Conservation (phyloP, 805 yeast species). For the Groenewaldozyma salmanticensis region DNA sequence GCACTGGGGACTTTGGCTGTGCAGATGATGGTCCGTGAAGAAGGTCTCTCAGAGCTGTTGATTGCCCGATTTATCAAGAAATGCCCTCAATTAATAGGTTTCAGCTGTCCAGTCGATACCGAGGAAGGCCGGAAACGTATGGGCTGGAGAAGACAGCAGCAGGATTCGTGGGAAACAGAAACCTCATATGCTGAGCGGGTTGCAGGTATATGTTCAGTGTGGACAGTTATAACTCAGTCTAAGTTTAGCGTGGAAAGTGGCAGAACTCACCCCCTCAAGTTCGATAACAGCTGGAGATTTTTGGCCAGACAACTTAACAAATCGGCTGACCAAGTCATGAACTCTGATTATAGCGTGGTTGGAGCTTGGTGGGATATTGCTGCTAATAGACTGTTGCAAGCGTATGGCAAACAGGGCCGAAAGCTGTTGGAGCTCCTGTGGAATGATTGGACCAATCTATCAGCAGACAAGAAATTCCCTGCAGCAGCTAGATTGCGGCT, state of each 20-base stretch:
- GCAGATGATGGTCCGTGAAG: slow-evolving; percentile 40
- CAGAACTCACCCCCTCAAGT: slow-evolving; percentile 45
- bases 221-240: slow-evolving; percentile 60
- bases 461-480: slow-evolving; percentile 46
- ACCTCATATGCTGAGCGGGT: slow-evolving; percentile 74
- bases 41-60: slow-evolving; percentile 45
- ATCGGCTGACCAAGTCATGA: slow-evolving; percentile 39
- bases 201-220: slow-evolving; percentile 76
- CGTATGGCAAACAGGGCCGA: slow-evolving; percentile 59
- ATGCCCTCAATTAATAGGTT: slow-evolving; percentile 85
- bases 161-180: slow-evolving; percentile 39
- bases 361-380: slow-evolving; percentile 92
- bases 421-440: slow-evolving; percentile 48
- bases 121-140: slow-evolving; percentile 71
- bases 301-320: slow-evolving; percentile 61
- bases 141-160: slow-evolving; percentile 69
- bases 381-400: slow-evolving; percentile 42
- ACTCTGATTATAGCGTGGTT: slow-evolving; percentile 60
- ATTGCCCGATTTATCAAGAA: slow-evolving; percentile 82
- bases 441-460: slow-evolving; percentile 43
- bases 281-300: slow-evolving; percentile 55
- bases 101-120: slow-evolving; percentile 60
- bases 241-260: slow-evolving; percentile 18
- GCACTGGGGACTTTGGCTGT: slow-evolving; percentile 67
- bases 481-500: slow-evolving; percentile 72